Percentiles rank a stretch among this genome's conserved stretches.
These are phyloP conservation scores for Ilyonectria mors-panacis DNA, from an alignment of 2,329 filamentous ascomycete genomes.

Conservation along the genomic window DNA sequence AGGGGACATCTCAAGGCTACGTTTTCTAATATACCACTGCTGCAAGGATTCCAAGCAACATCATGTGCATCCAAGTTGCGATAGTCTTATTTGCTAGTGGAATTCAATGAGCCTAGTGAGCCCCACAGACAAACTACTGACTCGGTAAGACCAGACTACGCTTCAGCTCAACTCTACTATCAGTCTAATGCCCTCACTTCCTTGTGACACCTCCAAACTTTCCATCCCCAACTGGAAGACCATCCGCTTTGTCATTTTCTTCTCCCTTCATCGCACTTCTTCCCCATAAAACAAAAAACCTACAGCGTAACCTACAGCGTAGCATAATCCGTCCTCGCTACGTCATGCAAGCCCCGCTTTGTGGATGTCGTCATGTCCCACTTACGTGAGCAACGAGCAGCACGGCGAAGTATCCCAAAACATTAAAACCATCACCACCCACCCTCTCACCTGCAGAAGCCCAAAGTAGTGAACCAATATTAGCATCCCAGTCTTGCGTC, in stretches of 20 bases:
- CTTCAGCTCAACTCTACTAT: neutral
- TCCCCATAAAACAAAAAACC: constrained; percentile 3
- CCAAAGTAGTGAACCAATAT: neutral
- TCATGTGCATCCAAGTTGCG: neutral
- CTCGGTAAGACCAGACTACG: neutral
- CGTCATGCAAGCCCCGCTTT: constrained; percentile 33
- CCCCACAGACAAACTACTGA: neutral
- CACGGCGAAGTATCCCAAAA: constrained; percentile 1
- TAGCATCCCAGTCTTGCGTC: neutral
- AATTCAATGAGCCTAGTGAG: neutral
- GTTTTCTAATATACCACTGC: neutral
- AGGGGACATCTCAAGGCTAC: neutral
- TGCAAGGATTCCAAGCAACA: neutral
- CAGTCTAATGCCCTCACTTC: neutral
- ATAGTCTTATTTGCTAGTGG: neutral
- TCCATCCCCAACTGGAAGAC: neutral
- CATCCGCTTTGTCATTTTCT: neutral
- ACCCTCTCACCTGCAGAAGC: neutral
- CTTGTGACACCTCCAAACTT: neutral
- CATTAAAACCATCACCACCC: constrained; percentile 16
- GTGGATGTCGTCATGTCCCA: constrained; percentile 32
- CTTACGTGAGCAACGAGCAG: constrained; percentile 32
- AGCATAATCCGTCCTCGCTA: constrained; percentile 14
- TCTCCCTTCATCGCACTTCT: neutral
- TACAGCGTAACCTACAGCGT: neutral